Conservation (phyloP, 495 filamentous ascomycete genomes). For the Usnea hakonensis region DNA sequence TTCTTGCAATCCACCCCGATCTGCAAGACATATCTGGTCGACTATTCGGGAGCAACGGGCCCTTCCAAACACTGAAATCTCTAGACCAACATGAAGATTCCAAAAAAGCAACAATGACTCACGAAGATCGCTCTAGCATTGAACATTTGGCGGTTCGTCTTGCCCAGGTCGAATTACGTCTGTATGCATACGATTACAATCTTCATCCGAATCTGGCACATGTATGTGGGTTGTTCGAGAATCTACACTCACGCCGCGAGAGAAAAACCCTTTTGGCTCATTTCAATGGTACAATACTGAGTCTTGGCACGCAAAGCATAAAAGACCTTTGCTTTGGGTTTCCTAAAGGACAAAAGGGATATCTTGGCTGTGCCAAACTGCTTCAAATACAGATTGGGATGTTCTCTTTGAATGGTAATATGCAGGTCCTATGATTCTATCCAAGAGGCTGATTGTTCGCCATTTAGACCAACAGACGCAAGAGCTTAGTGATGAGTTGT, state of each 20-base stretch:
- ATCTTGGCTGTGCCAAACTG: neutral
- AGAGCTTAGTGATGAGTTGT: slow-evolving; percentile 3
- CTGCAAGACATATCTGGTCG: neutral
- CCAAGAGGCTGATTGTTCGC: neutral
- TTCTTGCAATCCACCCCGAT: slow-evolving; percentile 10
- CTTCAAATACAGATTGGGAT: neutral
- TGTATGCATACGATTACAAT: neutral
- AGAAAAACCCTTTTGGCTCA: neutral
- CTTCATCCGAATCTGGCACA: slow-evolving; percentile 1
- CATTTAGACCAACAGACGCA: neutral
- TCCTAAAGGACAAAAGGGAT: neutral
- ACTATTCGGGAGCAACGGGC: slow-evolving; percentile 3
- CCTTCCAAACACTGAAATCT: neutral
- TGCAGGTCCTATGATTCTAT: neutral
- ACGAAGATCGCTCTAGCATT: neutral
- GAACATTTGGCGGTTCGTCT: slow-evolving; percentile 13
- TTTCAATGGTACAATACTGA: neutral
- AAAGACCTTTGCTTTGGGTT: slow-evolving; percentile 1
- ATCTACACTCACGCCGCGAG: neutral
- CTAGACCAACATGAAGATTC: neutral
- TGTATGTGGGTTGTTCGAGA: neutral
- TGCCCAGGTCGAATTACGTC: slow-evolving; percentile 9
- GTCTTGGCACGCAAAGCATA: slow-evolving; percentile 3
- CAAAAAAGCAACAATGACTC: neutral
- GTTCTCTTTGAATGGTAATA: slow-evolving; percentile 4